Base-by-base conservation (phyloP, 768 basidiomycete species). In the Hericium rajendrae region DNA sequence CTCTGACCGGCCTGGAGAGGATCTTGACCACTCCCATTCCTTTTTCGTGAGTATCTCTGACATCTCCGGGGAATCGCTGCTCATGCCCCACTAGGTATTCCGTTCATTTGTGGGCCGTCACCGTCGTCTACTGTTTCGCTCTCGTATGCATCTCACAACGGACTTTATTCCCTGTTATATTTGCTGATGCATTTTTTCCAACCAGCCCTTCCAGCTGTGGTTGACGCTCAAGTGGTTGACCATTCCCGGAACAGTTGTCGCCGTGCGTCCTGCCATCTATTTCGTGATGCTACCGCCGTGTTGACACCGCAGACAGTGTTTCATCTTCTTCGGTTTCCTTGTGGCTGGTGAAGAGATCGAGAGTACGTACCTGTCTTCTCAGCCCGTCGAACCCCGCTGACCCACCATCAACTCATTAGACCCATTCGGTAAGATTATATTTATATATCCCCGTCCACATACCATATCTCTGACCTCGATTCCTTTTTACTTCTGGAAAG, bases 11-110 rank as follows among this genome's bases (percentile, higher is more conserved):
- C 4, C 72, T 88, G 1, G 86, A 89, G 64, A 73, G 87, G 43
- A 86, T 88, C 59, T 73, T 89, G 4, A 88, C 85, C 0, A 86
- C 85, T 1, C 86, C 86, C 3, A 86, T 89, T 48, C 87, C 86
- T 10, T 88, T 85, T 70, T 87, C 85, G 79, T 86, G 61, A 43
- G 78, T 69, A 4, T 2, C 48, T 22, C 18, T 58, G 15, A 40
- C 57, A 11, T 43, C 32, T 5, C 38, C 11, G 28, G 40, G 39
- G 37, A 48, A 38, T 39, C 57, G 50, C 56, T 39, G 41, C 26
- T 13, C 5, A 22, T 53, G 56, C 54, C 28, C 49, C 22, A 50
- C 24, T 15, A 85, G 84, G 43, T 86, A 86, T 64, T 81, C 81
- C 2, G 71, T 83, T 38, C 87, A 88, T 64, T 70, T 88, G 41